Percentiles rank a stretch among this genome's conserved stretches.
Evolutionary conservation across 2,329 filamentous ascomycete species (phyloP).

Genomic region (Alternaria consortialis): DNA sequence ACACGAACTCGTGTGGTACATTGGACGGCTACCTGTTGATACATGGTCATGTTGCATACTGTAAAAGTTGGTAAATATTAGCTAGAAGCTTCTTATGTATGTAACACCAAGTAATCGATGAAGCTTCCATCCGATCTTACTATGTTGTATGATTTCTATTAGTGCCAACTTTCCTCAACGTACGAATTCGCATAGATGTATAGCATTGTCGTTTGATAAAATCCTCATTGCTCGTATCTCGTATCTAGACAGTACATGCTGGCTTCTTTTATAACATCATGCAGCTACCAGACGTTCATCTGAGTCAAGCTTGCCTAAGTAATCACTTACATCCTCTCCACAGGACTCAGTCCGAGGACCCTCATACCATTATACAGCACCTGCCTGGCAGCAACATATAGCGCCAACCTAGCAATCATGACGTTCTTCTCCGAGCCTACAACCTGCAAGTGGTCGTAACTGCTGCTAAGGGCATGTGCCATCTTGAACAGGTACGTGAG

Average conservation of each 20-base stretch:
- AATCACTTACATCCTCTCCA: slow-evolving; percentile 64
- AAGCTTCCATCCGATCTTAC: not conserved
- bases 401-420: slow-evolving; percentile 69
- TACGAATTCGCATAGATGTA: not conserved
- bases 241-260: not conserved
- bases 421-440: slow-evolving; percentile 79
- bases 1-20: not conserved
- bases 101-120: slow-evolving; percentile 5
- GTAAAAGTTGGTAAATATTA: not conserved
- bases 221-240: not conserved
- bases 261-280: not conserved
- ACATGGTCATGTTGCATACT: not conserved
- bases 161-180: too few species aligned
- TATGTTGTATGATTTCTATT: not conserved
- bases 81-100: not conserved
- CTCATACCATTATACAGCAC: slow-evolving; percentile 86
- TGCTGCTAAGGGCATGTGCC: slow-evolving; percentile 80
- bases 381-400: slow-evolving; percentile 79
- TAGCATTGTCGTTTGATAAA: not conserved
- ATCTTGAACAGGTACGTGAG: slow-evolving; percentile 84
- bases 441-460: slow-evolving; percentile 83
- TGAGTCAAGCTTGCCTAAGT: not conserved
- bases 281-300: not conserved
- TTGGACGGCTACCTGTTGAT: not conserved
- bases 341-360: slow-evolving; percentile 78